Percentiles rank a stretch among this genome's conserved stretches.
Conservation (phyloP, 176 grass and related monocot genomes). For the Carex cristatella region DNA sequence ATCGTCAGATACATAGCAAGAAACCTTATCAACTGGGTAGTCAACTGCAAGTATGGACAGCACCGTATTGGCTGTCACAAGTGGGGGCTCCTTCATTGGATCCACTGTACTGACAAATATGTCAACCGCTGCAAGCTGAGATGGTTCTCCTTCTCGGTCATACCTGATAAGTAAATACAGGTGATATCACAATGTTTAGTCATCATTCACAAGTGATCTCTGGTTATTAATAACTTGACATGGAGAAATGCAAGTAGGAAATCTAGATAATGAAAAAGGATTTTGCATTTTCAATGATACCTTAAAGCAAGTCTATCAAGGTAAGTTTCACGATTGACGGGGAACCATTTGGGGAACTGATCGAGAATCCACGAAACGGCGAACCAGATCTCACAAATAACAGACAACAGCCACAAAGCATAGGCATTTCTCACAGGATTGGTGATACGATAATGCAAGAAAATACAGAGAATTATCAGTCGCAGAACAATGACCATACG, state of each 20-base stretch:
- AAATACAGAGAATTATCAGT: conserved; percentile 78
- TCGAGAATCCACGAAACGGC: conserved; percentile 96
- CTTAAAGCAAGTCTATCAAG: conserved; percentile 91
- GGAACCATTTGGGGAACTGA: conserved; percentile 99
- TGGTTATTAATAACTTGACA: neutral
- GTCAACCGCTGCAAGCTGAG: conserved; percentile 87
- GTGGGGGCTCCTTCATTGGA: conserved; percentile 95
- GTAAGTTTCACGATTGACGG: conserved; percentile 96
- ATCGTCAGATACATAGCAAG: conserved; percentile 99
- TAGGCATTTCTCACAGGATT: conserved; percentile 84
- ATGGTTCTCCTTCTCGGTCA: conserved; percentile 88
- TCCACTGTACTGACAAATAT: conserved; percentile 99
- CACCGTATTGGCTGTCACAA: conserved; percentile 98
- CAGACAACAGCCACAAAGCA: conserved; percentile 76
- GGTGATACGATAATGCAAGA: conserved; percentile 95
- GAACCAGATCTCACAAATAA: conserved; percentile 99
- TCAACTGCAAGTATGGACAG: conserved; percentile 96
- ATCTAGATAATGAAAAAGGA: neutral
- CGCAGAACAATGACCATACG: conserved; percentile 96
- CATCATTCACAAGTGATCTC: neutral
- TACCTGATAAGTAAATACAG: conserved; percentile 54
- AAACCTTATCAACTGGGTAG: conserved; percentile 96
- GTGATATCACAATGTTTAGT: conserved; percentile 8
- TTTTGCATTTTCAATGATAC: conserved; percentile 39
- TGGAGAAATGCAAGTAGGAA: neutral